Conservation (phyloP, 2,329 filamentous ascomycete genomes). For the Colletotrichum sidae region DNA sequence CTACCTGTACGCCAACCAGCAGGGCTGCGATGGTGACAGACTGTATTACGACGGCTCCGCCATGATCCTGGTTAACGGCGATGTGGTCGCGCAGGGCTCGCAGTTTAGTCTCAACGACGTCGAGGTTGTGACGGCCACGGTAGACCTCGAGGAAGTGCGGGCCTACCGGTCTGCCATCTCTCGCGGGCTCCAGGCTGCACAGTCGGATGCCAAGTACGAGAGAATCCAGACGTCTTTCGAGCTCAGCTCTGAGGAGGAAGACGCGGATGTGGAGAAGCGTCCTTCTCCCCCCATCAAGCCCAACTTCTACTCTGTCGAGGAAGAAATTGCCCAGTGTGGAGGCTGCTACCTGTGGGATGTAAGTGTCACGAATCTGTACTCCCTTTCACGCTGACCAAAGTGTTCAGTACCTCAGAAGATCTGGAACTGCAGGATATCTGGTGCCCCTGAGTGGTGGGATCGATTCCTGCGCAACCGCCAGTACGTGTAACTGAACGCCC, state of each 20-base stretch:
- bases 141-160: conserved; percentile 79
- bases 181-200: conserved; percentile 68
- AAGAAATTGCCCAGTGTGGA: conserved; percentile 74
- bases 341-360: conserved; percentile 75
- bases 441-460: conserved; percentile 67
- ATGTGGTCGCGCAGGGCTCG: conserved; percentile 59
- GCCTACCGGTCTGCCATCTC: conserved; percentile 67
- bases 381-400: conserved; percentile 2
- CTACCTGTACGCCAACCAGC: conserved; percentile 64
- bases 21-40: conserved; percentile 69
- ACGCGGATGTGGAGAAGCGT: conserved; percentile 52
- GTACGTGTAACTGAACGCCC: conserved; percentile 7
- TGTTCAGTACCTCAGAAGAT: conserved; percentile 31
- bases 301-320: conserved; percentile 70
- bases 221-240: conserved; percentile 53
- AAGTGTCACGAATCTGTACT: not conserved
- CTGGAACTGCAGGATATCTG: conserved; percentile 62
- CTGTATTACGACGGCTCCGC: conserved; percentile 65
- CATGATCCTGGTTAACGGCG: conserved; percentile 72
- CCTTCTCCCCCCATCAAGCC: conserved; percentile 59
- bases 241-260: conserved; percentile 49
- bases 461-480: conserved; percentile 65
- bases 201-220: conserved; percentile 56
- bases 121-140: conserved; percentile 73
- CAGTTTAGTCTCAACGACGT: conserved; percentile 66